A percentile compares a stretch with the other conserved stretches of the same genome.
These are phyloP conservation scores for Fusarium verrucosum DNA, from an alignment of 2,329 filamentous ascomycete genomes.

Conservation along the genomic window DNA sequence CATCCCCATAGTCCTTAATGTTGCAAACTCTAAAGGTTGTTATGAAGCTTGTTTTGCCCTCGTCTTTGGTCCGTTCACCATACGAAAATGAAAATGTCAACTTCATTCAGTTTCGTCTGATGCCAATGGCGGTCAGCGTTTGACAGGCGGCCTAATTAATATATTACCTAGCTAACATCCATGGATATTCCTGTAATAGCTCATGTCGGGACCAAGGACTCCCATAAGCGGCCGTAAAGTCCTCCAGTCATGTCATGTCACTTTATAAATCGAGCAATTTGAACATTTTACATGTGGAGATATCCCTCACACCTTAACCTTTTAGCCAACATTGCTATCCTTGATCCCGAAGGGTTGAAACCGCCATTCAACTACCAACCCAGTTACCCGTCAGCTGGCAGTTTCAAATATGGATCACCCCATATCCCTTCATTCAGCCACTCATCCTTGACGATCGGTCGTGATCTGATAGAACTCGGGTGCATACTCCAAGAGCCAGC, in stretches of 20 bases:
- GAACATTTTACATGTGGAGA: slow-evolving; percentile 8
- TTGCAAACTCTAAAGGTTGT: slow-evolving; percentile 3
- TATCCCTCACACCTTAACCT: slow-evolving; percentile 31
- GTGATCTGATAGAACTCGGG: slow-evolving; percentile 79
- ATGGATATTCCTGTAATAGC: neutral
- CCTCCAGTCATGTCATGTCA: slow-evolving; percentile 27
- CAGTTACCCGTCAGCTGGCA: slow-evolving; percentile 19
- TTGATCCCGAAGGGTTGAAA: slow-evolving; percentile 34
- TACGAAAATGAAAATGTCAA: neutral
- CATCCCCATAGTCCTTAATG: slow-evolving; percentile 23
- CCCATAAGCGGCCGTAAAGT: slow-evolving; percentile 2
- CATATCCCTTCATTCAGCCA: slow-evolving; percentile 21
- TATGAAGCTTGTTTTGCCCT: slow-evolving; percentile 25
- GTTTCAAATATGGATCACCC: slow-evolving; percentile 33
- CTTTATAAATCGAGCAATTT: slow-evolving; percentile 22
- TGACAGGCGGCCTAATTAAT: slow-evolving; percentile 9
- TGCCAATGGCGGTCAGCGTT: slow-evolving; percentile 19
- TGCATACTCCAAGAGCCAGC: slow-evolving; percentile 91
- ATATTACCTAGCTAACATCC: neutral
- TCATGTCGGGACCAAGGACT: slow-evolving; percentile 9
- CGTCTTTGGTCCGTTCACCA: neutral
- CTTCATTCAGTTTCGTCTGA: slow-evolving; percentile 12
- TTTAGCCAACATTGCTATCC: slow-evolving; percentile 11
- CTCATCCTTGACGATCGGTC: slow-evolving; percentile 41
- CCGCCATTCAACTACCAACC: slow-evolving; percentile 23